Conservation (phyloP, 2,329 filamentous ascomycete genomes). For the Trichoderma sp. region DNA sequence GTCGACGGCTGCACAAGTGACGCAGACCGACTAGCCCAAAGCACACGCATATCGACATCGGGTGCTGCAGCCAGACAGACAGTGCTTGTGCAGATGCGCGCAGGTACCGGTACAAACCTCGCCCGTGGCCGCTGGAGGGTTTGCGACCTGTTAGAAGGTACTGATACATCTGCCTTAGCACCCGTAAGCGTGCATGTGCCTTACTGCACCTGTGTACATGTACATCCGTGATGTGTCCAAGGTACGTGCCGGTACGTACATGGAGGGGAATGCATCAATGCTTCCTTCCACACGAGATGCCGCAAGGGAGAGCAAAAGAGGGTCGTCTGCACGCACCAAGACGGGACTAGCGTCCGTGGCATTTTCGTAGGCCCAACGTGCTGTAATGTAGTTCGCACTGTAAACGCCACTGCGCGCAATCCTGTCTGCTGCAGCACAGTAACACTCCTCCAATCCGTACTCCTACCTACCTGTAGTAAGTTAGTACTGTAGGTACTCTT, state of each 20-base stretch:
- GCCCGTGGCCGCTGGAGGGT: neutral
- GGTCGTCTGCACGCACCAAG: neutral
- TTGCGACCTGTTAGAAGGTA: neutral
- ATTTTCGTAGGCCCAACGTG: neutral
- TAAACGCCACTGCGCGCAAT: too few species aligned
- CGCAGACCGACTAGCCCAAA: neutral
- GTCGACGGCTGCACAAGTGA: neutral
- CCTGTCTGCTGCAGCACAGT: too few species aligned
- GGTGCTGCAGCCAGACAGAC: neutral
- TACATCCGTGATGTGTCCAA: too few species aligned
- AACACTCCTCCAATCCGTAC: too few species aligned
- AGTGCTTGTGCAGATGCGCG: neutral
- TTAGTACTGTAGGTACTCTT: neutral
- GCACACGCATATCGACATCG: constrained; percentile 14
- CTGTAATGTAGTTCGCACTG: too few species aligned
- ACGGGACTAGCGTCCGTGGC: constrained; percentile 7
- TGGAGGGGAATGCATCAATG: too few species aligned
- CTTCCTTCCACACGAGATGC: neutral
- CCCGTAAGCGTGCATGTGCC: too few species aligned
- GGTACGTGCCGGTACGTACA: too few species aligned
- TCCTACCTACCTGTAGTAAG: too few species aligned
- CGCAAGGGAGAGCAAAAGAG: neutral
- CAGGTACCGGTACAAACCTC: neutral
- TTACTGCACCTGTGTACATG: too few species aligned
- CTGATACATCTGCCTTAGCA: neutral